Evolutionary conservation across 305 asterid genomes (phyloP).

Genomic region (Fraxinus nigra): DNA sequence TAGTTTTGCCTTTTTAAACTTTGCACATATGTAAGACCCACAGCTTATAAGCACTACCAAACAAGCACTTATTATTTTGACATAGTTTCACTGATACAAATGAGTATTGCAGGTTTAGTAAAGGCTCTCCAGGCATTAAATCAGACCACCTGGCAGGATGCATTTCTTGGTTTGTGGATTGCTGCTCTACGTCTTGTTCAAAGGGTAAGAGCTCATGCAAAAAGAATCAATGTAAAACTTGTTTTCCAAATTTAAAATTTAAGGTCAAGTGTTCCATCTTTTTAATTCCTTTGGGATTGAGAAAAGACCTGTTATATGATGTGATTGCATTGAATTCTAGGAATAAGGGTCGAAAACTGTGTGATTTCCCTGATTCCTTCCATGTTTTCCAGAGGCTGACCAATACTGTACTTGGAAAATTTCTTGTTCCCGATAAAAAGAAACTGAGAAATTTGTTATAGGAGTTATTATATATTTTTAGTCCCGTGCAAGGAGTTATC

Average conservation of each 20-base stretch:
- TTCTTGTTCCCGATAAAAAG: constrained; percentile 10
- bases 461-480: background rate
- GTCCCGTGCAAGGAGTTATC: background rate
- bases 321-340: constrained; percentile 15
- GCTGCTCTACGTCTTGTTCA: constrained; percentile 86
- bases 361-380: constrained; percentile 18
- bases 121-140: constrained; percentile 83
- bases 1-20: too few relatives aligned
- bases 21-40: background rate
- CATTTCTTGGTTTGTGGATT: constrained; percentile 92
- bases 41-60: background rate
- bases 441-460: background rate
- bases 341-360: background rate
- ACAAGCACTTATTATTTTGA: background rate
- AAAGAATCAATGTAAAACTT: constrained; percentile 7
- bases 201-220: constrained; percentile 56
- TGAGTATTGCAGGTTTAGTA: constrained; percentile 67
- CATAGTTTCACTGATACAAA: constrained; percentile 24
- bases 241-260: constrained; percentile 12
- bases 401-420: background rate
- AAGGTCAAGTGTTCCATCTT: constrained; percentile 14
- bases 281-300: constrained; percentile 15
- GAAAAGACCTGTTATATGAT: constrained; percentile 10
- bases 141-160: constrained; percentile 82
- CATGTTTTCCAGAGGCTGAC: constrained; percentile 9